Percentiles rank a stretch among this genome's conserved stretches.
Conservation (phyloP, 192 early-diverging fungal genomes). For the Backusella westeae region DNA sequence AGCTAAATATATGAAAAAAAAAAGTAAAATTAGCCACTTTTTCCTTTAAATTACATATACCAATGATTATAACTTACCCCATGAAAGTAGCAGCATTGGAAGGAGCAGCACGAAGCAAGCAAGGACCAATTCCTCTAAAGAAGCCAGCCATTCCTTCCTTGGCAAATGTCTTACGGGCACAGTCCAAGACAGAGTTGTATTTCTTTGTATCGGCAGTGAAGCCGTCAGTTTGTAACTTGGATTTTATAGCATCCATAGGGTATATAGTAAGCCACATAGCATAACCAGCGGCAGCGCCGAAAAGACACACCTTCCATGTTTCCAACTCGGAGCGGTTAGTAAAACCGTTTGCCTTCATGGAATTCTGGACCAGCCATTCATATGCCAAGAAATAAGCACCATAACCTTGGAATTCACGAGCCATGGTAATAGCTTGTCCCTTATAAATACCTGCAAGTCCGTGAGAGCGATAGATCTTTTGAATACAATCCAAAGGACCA, state of each 20-base stretch:
- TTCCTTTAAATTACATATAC: background rate
- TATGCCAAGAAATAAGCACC: constrained; percentile 93
- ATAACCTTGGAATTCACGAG: constrained; percentile 90
- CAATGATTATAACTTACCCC: constrained; percentile 44
- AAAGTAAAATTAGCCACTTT: background rate
- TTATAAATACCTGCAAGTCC: constrained; percentile 85
- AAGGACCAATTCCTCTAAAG: constrained; percentile 80
- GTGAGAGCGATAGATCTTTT: constrained; percentile 72
- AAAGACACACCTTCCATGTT: constrained; percentile 72
- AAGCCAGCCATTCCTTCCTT: constrained; percentile 83
- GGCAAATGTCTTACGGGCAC: constrained; percentile 70
- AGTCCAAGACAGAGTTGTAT: constrained; percentile 78
- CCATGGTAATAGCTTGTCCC: constrained; percentile 81
- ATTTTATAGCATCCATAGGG: constrained; percentile 93
- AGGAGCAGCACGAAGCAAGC: constrained; percentile 90
- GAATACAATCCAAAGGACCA: constrained; percentile 85
- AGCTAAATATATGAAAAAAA: constrained; percentile 19
- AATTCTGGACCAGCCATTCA: constrained; percentile 82
- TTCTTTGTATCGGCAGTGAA: constrained; percentile 61
- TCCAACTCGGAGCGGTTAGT: constrained; percentile 68
- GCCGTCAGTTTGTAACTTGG: constrained; percentile 90
- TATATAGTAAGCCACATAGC: constrained; percentile 79
- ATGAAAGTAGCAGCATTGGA: constrained; percentile 94
- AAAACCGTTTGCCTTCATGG: constrained; percentile 52
- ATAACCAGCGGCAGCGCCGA: constrained; percentile 80